phyloP scores from a whole-genome alignment of 768 basidiomycete genomes.

The Suillus weaverae region DNA sequence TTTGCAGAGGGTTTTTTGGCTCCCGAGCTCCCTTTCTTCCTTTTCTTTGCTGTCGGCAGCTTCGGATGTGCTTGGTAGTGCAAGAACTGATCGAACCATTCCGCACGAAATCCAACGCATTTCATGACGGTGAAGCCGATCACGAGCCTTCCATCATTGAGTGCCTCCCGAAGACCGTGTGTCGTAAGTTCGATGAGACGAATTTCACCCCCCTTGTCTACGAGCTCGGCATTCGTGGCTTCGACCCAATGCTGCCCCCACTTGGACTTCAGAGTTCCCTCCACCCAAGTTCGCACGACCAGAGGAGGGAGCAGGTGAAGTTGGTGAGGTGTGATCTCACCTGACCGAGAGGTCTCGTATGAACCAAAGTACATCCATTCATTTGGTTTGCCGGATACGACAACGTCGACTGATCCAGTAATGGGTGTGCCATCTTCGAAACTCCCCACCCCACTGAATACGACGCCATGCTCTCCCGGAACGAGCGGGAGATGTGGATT shows the following conservation, averaged over 20 bases:
- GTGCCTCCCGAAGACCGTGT: slow-evolving; percentile 12
- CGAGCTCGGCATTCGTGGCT: background rate
- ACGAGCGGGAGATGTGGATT: slow-evolving; percentile 16
- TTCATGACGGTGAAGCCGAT: slow-evolving; percentile 22
- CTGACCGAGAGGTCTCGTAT: slow-evolving; percentile 11
- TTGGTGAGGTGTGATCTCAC: slow-evolving; percentile 18
- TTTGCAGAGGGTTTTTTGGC: background rate
- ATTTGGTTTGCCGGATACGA: slow-evolving; percentile 14
- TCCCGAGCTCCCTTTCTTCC: background rate
- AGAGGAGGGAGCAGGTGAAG: slow-evolving; percentile 8
- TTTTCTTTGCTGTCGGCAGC: slow-evolving; percentile 1
- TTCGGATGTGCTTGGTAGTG: slow-evolving; percentile 17
- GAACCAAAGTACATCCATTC: slow-evolving; percentile 11
- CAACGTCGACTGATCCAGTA: slow-evolving; percentile 17
- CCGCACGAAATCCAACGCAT: slow-evolving; percentile 20
- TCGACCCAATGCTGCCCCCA: slow-evolving; percentile 10
- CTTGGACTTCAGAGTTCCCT: slow-evolving; percentile 3
- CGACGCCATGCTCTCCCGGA: slow-evolving; percentile 20
- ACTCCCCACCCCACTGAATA: slow-evolving; percentile 3
- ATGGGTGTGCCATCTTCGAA: slow-evolving; percentile 3
- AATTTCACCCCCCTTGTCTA: slow-evolving; percentile 1
- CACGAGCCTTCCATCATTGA: slow-evolving; percentile 17
- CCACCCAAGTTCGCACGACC: slow-evolving; percentile 14
- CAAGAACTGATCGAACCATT: slow-evolving; percentile 19
- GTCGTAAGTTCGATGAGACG: slow-evolving; percentile 6